Conservation (phyloP, 2,329 filamentous ascomycete genomes). For the Trichoderma arundinaceum region DNA sequence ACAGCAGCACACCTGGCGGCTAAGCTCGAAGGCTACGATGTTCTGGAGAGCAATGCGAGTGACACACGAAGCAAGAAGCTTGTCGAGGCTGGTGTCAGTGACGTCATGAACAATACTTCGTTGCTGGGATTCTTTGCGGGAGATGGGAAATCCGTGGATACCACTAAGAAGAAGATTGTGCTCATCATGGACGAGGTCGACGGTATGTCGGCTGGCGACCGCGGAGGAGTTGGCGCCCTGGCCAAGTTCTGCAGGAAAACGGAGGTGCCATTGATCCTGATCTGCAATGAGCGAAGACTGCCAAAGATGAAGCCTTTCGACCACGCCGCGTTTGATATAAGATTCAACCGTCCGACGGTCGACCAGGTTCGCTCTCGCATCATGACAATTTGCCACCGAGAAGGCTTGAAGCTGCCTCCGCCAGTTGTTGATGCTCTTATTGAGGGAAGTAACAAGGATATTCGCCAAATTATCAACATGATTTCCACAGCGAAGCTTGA, state of each 20-base stretch:
- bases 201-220: slow-evolving; percentile 96
- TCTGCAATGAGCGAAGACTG: slow-evolving; percentile 91
- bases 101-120: slow-evolving; percentile 92
- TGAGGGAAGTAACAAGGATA: slow-evolving; percentile 93
- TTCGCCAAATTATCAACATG: slow-evolving; percentile 99
- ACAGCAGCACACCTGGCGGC: slow-evolving; percentile 95
- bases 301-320: slow-evolving; percentile 99
- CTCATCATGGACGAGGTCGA: slow-evolving; percentile 99
- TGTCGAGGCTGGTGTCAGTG: slow-evolving; percentile 84
- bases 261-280: slow-evolving; percentile 91
- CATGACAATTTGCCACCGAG: slow-evolving; percentile 92
- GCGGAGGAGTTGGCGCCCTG: slow-evolving; percentile 91
- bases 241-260: slow-evolving; percentile 96
- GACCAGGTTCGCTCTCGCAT: slow-evolving; percentile 91
- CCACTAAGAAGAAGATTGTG: slow-evolving; percentile 87
- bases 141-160: slow-evolving; percentile 79
- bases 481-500: slow-evolving; percentile 92
- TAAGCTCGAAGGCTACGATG: slow-evolving; percentile 89
- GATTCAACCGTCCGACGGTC: slow-evolving; percentile 86
- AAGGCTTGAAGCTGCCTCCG: slow-evolving; percentile 83
- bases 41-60: slow-evolving; percentile 94
- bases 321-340: slow-evolving; percentile 79
- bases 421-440: slow-evolving; percentile 91
- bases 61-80: slow-evolving; percentile 96
- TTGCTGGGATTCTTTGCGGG: slow-evolving; percentile 88